phyloP scores from a whole-genome alignment of 192 early-diverging fungal genomes.

The Podila epigama region DNA sequence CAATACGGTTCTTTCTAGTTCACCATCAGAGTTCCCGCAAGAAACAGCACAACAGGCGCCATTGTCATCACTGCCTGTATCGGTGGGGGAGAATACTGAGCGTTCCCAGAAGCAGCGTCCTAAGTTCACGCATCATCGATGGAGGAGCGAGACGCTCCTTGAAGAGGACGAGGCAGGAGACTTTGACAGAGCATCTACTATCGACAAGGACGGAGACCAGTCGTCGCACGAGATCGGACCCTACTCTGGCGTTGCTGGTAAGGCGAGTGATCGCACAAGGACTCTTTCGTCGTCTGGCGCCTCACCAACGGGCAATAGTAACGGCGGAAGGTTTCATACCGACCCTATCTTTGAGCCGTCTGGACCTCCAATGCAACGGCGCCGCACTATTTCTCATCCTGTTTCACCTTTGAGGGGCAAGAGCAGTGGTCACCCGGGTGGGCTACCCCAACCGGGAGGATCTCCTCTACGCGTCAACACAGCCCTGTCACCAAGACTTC shows the following conservation, averaged over 20 bases:
- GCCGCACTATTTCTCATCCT: slow-evolving; percentile 31
- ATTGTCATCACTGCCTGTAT: too few relatives aligned
- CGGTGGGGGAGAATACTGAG: too few relatives aligned
- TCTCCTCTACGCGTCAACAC: slow-evolving; percentile 19
- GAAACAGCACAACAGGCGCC: too few relatives aligned
- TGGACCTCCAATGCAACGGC: slow-evolving; percentile 10
- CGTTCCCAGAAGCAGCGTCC: background rate
- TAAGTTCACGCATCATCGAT: background rate
- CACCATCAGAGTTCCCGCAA: too few relatives aligned
- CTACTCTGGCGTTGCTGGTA: slow-evolving; percentile 7
- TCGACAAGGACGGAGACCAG: slow-evolving; percentile 2
- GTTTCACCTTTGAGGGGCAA: background rate
- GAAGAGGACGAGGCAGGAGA: background rate
- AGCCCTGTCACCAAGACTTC: slow-evolving; percentile 17
- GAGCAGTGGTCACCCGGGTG: background rate
- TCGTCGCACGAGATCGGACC: slow-evolving; percentile 32
- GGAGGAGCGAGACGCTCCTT: background rate
- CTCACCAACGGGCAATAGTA: background rate
- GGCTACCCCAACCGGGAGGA: background rate
- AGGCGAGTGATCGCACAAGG: background rate
- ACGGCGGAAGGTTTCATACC: background rate
- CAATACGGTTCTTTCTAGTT: too few relatives aligned
- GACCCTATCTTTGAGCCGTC: slow-evolving; percentile 4
- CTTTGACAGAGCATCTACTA: background rate
- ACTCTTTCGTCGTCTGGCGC: background rate